phyloP scores from a whole-genome alignment of 192 early-diverging fungal species.

The Thamnidium elegans region DNA sequence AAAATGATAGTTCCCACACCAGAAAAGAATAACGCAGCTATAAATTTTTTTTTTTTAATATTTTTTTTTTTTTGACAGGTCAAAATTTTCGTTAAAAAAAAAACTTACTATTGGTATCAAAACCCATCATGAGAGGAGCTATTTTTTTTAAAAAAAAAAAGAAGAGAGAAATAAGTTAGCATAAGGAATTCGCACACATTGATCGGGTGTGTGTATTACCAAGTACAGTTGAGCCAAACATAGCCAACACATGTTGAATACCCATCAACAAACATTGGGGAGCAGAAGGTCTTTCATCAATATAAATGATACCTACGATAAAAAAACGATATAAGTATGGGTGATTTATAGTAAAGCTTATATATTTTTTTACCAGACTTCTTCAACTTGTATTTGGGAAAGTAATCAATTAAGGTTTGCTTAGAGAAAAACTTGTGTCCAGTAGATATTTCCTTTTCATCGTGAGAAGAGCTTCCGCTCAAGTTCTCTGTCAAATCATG shows the following conservation, averaged over 20 bases:
- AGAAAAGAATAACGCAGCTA: constrained; percentile 50
- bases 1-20: constrained; percentile 55
- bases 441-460: constrained; percentile 4
- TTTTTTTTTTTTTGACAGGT: neutral
- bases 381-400: constrained; percentile 37
- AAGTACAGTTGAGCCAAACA: constrained; percentile 59
- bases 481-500: neutral
- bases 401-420: constrained; percentile 28
- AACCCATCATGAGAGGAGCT: constrained; percentile 43
- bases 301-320: constrained; percentile 29
- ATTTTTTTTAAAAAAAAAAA: no score
- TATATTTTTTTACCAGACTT: constrained; percentile 25
- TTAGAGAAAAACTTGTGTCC: constrained; percentile 8
- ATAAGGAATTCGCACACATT: no score
- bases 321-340: no score
- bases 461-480: neutral
- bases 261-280: constrained; percentile 41
- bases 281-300: constrained; percentile 41
- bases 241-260: constrained; percentile 53
- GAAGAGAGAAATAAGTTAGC: neutral
- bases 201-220: constrained; percentile 16
- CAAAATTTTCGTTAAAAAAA: neutral
- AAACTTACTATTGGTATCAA: constrained; percentile 40
- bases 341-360: no score
- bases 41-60: neutral